Evolutionary conservation across 805 yeast species (phyloP), one percentile per base, ranked within the genome.

Genomic region (Scheffersomyces amazonensis): DNA sequence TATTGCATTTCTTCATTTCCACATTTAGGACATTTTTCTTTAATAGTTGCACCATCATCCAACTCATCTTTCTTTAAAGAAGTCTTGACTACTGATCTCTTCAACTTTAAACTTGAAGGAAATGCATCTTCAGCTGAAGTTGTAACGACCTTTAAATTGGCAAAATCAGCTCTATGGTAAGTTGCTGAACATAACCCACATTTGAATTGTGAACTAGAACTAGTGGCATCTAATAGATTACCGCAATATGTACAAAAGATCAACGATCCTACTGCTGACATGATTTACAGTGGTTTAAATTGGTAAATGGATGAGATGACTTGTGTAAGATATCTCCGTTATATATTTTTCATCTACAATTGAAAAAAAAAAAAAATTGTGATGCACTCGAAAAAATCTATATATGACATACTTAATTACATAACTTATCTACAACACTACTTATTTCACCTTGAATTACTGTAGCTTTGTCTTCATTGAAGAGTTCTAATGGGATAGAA

Each of bases 1-100:
- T 91, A 93, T 60, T 83, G 90, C 99, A 95, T 95, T 64, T 93
- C 97, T 57, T 93, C 97, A 64, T 90, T 78, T 35, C 96, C 96
- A 78, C 99, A 93, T 64, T 90, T 81, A n/a, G 98, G 98, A 73
- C 99, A 93, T 58, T 86, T 90, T 63, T 93, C 99, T 61, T 90
- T 86, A 61, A 93, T 93, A 10, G 95, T 85, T 28, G 99, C 99
- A 46, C 98, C 99, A 43, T 89, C 97, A 43, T 83, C 95, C 32
- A 87, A 65, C 49, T 91, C 97, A 46, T 79, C 80, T 19, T 76
- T 77, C 54, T 78, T 80, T 57, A 90, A 72, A 1, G 81, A 64
- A 0, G 98, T 90, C 66, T 93, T 91, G 32, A 93, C 99, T 2
- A 87, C 86, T 5, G 98, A 89, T 49, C 86, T 76, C 57, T 90